These are phyloP conservation scores for Aureobasidium sp. DNA, from an alignment of 2,329 filamentous ascomycete genomes.

Conservation along the genomic window DNA sequence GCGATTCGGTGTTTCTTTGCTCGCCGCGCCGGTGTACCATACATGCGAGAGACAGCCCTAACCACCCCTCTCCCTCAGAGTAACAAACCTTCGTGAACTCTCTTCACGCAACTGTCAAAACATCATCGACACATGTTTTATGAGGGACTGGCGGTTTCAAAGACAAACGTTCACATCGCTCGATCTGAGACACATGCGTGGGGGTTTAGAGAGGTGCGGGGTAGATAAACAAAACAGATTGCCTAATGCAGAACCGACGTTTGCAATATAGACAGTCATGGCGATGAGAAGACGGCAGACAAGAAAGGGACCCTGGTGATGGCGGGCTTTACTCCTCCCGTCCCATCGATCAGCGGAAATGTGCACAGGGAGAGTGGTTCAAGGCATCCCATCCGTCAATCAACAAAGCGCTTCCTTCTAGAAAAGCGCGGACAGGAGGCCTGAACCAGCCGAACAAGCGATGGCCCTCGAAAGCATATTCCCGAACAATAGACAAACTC, in stretches of 20 bases:
- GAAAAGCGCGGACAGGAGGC: not conserved
- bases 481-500: not conserved
- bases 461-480: not conserved
- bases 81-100: not conserved
- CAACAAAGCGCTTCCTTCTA: not conserved
- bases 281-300: not conserved
- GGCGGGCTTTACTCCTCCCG: too few relatives aligned
- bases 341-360: too few relatives aligned
- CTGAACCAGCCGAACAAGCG: not conserved
- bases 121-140: not conserved
- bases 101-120: not conserved
- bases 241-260: not conserved
- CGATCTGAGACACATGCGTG: not conserved
- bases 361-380: not conserved
- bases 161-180: too few relatives aligned
- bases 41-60: too few relatives aligned
- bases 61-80: not conserved
- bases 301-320: not conserved
- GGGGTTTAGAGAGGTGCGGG: not conserved
- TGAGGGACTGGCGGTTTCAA: too few relatives aligned
- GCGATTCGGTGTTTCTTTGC: not conserved
- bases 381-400: not conserved
- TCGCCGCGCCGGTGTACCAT: too few relatives aligned
- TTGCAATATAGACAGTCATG: not conserved
- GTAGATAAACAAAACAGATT: not conserved